Evolutionary conservation across 2,329 filamentous ascomycete genomes (phyloP), one percentile per base, ranked within the genome.

Genomic region (Neophaeococcomyces mojaviensis): DNA sequence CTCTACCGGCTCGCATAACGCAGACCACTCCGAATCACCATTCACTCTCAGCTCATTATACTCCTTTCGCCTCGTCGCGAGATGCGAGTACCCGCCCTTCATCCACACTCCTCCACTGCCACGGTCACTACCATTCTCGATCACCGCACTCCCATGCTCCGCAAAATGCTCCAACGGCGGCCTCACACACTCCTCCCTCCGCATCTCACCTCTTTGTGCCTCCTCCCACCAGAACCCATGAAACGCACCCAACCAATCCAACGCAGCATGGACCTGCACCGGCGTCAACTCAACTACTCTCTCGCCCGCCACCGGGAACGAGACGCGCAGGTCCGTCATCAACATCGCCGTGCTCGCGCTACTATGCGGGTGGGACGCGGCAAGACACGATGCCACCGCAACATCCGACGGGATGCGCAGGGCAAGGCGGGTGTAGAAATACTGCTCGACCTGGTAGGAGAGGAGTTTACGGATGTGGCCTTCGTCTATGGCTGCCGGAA

Each of bases 51-150:
- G 69, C 0, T 60, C 63, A 1, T 57, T 58, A 48, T 77, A 82
- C 57, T 85, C 81, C 15, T 60, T 71, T 6, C 67, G 67, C 4
- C 81, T 71, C 0, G 81, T 85, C 1, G 78, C 76, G 0, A 85
- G 74, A 53, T 84, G 84, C 0, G 80, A 83, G 55, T 85, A 85
- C 0, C 81, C 81, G 1, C 81, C 81, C 35, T 84, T 81, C 5
- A 80, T 61, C 81, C 81, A 84, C 2, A 78, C 50, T 4, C 61
- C 65, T 9, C 30, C 57, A 4, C 53, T 52, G 40, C 37, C 50
- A n/a, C n/a, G n/a, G n/a, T n/a, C n/a, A n/a, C n/a, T n/a, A n/a
- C n/a, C n/a, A n/a, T n/a, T n/a, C 15, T 54, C 48, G 0, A 46
- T 47, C 2, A 35, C 44, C 12, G 53, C 33, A 5, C 58, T 55